Conservation (phyloP, 805 yeast genomes). For the Lipomyces chichibuensis region DNA sequence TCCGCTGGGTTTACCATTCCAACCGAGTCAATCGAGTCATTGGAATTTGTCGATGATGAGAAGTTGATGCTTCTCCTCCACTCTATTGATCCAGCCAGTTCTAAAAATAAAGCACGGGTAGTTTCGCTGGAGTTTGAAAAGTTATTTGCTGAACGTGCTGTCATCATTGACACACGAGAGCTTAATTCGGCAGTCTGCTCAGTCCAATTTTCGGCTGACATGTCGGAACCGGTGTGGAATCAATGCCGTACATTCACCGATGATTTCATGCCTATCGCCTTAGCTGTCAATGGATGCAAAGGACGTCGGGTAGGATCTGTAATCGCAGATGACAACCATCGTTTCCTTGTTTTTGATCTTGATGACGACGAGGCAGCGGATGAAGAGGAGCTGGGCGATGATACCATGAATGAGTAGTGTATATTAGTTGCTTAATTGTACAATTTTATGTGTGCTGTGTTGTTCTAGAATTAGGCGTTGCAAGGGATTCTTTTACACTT, state of each 20-base stretch:
- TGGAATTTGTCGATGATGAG: conserved; percentile 27
- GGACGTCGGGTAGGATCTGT: conserved; percentile 36
- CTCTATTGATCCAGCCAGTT: not conserved
- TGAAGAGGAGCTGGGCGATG: conserved; percentile 14
- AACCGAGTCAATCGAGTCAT: not conserved
- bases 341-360: conserved; percentile 35
- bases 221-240: conserved; percentile 11
- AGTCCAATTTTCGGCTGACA: not conserved
- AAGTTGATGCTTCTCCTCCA: conserved; percentile 27
- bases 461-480: not conserved
- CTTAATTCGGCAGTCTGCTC: not conserved
- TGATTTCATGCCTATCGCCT: conserved; percentile 25
- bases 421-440: not conserved
- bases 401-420: conserved; percentile 3
- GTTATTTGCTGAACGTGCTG: not conserved
- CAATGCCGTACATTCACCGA: conserved; percentile 16
- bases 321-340: conserved; percentile 32
- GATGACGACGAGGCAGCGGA: conserved; percentile 34
- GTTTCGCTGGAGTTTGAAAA: not conserved
- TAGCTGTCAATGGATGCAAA: conserved; percentile 32
- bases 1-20: not conserved
- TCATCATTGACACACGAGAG: not conserved
- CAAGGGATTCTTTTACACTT: too few species aligned
- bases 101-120: not conserved
- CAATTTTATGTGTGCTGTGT: not conserved